Conservation (phyloP, 2,329 filamentous ascomycete genomes). For the Aspergillus hortae region DNA sequence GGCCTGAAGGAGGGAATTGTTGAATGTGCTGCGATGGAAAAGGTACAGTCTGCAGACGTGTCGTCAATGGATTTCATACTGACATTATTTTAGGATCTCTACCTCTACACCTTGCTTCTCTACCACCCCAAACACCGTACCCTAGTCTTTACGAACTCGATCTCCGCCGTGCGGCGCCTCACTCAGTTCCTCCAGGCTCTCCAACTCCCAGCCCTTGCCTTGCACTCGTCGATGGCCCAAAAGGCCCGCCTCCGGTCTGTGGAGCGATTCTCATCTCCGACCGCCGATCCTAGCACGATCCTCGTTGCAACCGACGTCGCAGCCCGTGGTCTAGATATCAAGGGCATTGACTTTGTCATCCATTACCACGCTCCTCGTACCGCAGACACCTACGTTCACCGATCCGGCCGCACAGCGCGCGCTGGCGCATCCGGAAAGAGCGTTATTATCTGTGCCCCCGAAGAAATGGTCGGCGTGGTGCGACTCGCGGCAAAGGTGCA, state of each 20-base stretch:
- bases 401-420: conserved; percentile 89
- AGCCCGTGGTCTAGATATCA: conserved; percentile 89
- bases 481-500: conserved; percentile 87
- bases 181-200: conserved; percentile 81
- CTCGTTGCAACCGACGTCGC: conserved; percentile 92
- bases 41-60: conserved; percentile 51
- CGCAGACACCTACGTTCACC: conserved; percentile 91
- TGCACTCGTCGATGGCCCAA: conserved; percentile 94
- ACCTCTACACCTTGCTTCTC: conserved; percentile 81
- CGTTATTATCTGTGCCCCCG: conserved; percentile 83
- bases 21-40: conserved; percentile 89
- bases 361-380: conserved; percentile 94
- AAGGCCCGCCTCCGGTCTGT: conserved; percentile 91
- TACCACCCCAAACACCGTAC: conserved; percentile 77
- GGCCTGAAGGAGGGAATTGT: conserved; percentile 84
- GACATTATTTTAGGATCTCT: conserved; percentile 64
- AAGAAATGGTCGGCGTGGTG: conserved; percentile 81
- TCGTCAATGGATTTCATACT: background rate
- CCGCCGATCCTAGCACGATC: conserved; percentile 57
- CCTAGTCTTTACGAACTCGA: conserved; percentile 93
- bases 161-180: conserved; percentile 83
- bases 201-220: conserved; percentile 67
- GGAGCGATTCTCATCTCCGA: conserved; percentile 73
- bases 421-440: conserved; percentile 74
- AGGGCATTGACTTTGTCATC: conserved; percentile 80